These are phyloP conservation scores for Fusarium staphyleae DNA, from an alignment of 2,329 filamentous ascomycete genomes.

Conservation along the genomic window DNA sequence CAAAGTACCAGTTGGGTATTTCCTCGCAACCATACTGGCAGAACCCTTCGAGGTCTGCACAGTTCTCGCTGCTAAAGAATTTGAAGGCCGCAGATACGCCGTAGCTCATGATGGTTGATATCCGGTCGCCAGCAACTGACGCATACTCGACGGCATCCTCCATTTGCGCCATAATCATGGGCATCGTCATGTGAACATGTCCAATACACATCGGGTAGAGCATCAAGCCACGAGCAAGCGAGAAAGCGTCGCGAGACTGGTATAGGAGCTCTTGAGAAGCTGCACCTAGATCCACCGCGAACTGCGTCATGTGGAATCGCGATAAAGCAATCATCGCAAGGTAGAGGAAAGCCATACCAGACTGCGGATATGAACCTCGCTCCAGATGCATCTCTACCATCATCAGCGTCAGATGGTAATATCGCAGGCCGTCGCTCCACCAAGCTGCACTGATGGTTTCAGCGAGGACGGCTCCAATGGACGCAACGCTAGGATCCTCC, in stretches of 20 bases:
- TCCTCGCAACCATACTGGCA: constrained; percentile 77
- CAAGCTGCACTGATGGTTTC: constrained; percentile 75
- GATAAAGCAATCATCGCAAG: constrained; percentile 71
- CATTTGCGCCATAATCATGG: constrained; percentile 63
- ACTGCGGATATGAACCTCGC: constrained; percentile 71
- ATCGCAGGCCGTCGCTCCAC: constrained; percentile 76
- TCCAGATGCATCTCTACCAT: constrained; percentile 72
- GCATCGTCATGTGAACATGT: constrained; percentile 71
- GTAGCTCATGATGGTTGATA: constrained; percentile 74
- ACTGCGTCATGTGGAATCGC: constrained; percentile 74
- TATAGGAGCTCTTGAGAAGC: constrained; percentile 71
- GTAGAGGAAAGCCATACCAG: constrained; percentile 72
- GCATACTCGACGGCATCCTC: constrained; percentile 72
- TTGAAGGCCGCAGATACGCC: constrained; percentile 71
- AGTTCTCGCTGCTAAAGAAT: constrained; percentile 74
- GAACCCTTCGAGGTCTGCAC: constrained; percentile 72
- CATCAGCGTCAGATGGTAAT: constrained; percentile 73
- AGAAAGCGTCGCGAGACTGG: constrained; percentile 68
- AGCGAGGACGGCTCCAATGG: constrained; percentile 72
- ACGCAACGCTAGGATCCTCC: constrained; percentile 63
- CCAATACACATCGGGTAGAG: constrained; percentile 74
- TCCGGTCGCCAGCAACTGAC: constrained; percentile 71
- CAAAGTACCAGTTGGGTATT: constrained; percentile 73
- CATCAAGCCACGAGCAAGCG: constrained; percentile 72
- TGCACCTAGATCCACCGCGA: constrained; percentile 70